Evolutionary conservation across 164 flowering plant species (phyloP).

Genomic region (Magnolia officinalis): DNA sequence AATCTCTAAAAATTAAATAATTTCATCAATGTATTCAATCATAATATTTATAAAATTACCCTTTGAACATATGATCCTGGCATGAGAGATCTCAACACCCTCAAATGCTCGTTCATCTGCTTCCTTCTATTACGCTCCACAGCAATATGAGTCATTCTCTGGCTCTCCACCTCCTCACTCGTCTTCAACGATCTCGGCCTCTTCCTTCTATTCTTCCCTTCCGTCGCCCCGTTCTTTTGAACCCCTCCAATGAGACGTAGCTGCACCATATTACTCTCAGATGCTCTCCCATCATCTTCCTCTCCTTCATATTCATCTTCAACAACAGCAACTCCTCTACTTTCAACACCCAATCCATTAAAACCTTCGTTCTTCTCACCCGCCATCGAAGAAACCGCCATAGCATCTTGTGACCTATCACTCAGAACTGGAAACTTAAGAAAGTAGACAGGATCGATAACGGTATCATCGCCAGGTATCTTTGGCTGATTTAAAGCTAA

Average conservation of each 20-base stretch:
- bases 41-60: slow-evolving; percentile 32
- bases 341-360: slow-evolving; percentile 7
- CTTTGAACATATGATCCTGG: slow-evolving; percentile 94
- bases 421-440: slow-evolving; percentile 83
- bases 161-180: slow-evolving; percentile 93
- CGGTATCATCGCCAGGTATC: slow-evolving; percentile 37
- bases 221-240: slow-evolving; percentile 16
- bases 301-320: slow-evolving; percentile 27
- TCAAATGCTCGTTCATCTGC: slow-evolving; percentile 96
- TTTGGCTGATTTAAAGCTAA: slow-evolving; percentile 51
- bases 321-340: neutral
- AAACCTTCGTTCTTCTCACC: slow-evolving; percentile 17
- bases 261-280: slow-evolving; percentile 38
- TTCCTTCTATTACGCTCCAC: slow-evolving; percentile 90
- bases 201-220: slow-evolving; percentile 56
- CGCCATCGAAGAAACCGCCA: slow-evolving; percentile 18
- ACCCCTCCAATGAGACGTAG: slow-evolving; percentile 36
- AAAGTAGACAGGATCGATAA: slow-evolving; percentile 76
- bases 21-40: neutral
- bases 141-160: slow-evolving; percentile 96
- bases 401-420: slow-evolving; percentile 43
- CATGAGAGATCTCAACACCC: slow-evolving; percentile 88
- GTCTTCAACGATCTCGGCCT: slow-evolving; percentile 75
- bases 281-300: slow-evolving; percentile 24
- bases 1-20: no score